A percentile compares a stretch with the other conserved stretches of the same genome.
These are phyloP conservation scores for Serendipita sp. DNA, from an alignment of 768 basidiomycete genomes.

Conservation along the genomic window DNA sequence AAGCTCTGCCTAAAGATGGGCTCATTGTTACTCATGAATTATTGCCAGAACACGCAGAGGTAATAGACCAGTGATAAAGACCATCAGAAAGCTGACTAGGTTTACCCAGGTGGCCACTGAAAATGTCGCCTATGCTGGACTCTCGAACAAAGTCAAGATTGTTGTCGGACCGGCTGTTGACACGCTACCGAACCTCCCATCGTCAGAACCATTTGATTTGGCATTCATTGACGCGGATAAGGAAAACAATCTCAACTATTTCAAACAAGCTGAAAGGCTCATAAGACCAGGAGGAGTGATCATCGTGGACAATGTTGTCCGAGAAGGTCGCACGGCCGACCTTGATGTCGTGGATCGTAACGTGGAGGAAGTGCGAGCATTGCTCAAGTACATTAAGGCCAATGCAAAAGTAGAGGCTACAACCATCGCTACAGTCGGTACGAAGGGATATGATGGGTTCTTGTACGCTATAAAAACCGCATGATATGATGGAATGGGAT, in stretches of 20 bases:
- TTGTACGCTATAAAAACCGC: constrained; percentile 24
- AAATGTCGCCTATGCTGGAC: constrained; percentile 38
- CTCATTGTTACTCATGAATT: constrained; percentile 20
- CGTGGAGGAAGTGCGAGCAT: constrained; percentile 30
- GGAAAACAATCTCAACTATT: constrained; percentile 35
- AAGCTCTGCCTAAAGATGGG: constrained; percentile 18
- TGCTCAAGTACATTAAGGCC: constrained; percentile 30
- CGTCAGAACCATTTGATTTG: constrained; percentile 41
- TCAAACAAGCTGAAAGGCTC: constrained; percentile 42
- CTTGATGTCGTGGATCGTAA: constrained; percentile 19
- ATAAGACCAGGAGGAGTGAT: constrained; percentile 44
- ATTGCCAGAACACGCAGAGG: constrained; percentile 18
- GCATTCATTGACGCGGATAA: constrained; percentile 65
- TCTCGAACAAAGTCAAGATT: constrained; percentile 31
- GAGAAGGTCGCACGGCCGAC: constrained; percentile 31
- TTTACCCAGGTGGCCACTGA: constrained; percentile 33
- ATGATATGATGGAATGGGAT: not conserved
- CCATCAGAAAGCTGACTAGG: not conserved
- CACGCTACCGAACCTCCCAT: constrained; percentile 29
- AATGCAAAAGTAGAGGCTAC: constrained; percentile 37
- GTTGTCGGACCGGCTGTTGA: constrained; percentile 37
- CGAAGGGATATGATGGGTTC: constrained; percentile 39
- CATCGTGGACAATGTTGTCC: constrained; percentile 47
- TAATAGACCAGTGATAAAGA: not conserved
- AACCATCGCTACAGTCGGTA: constrained; percentile 32